Conservation (phyloP, 257 asterid species). For the Fraxinus anomala region DNA sequence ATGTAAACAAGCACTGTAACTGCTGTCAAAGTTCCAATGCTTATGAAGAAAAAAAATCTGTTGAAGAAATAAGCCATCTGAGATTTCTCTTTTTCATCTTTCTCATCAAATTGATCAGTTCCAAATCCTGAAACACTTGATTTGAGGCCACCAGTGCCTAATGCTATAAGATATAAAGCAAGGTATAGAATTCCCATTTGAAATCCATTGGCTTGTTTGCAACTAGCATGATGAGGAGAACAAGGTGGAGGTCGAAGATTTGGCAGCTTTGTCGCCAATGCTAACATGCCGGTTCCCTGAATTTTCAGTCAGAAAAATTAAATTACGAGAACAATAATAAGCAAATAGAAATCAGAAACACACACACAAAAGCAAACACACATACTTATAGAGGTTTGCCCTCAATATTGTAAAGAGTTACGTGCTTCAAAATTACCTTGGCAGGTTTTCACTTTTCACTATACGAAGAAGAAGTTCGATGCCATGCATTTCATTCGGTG, state of each 20-base stretch:
- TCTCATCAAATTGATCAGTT: constrained; percentile 86
- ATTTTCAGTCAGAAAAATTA: neutral
- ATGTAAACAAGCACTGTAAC: constrained; percentile 86
- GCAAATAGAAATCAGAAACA: neutral
- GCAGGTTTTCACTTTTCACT: too few relatives aligned
- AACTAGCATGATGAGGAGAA: constrained; percentile 31
- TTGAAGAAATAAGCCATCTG: constrained; percentile 84
- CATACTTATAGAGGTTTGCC: too few relatives aligned
- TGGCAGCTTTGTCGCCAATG: constrained; percentile 59
- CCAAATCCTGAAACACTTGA: constrained; percentile 93
- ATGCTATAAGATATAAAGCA: constrained; percentile 72
- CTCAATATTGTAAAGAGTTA: too few relatives aligned
- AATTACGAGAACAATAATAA: neutral
- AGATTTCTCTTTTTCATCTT: constrained; percentile 72
- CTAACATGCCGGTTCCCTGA: constrained; percentile 80
- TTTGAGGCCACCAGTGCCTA: constrained; percentile 95
- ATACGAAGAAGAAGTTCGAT: neutral
- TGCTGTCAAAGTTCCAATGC: constrained; percentile 76
- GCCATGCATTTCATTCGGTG: too few relatives aligned
- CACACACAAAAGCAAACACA: too few relatives aligned
- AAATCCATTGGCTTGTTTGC: constrained; percentile 63
- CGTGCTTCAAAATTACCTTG: too few relatives aligned
- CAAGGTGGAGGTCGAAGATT: constrained; percentile 79
- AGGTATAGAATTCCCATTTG: constrained; percentile 78
- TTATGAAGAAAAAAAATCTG: constrained; percentile 90